Evolutionary conservation across 1,139 yeast genomes (phyloP), one percentile per base, ranked within the genome.

Genomic region (Nakaseomyces uthaithaninus): DNA sequence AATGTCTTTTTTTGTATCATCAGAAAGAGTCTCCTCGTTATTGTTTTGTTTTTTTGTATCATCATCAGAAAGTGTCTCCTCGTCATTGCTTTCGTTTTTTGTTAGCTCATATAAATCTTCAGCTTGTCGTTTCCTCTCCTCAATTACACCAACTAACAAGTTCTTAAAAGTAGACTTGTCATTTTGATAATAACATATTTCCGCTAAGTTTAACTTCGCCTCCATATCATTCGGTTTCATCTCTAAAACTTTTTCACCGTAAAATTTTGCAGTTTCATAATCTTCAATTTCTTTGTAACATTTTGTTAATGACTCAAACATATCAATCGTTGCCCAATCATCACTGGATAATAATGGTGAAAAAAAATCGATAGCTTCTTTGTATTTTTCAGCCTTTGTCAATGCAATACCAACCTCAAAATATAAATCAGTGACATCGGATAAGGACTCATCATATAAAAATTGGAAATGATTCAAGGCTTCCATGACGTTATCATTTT

Each of bases 231-330:
- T 67, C 0, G 84, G 82, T 7, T 79, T 83, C 30, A 65, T 59
- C 16, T 68, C 69, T 12, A 84, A 59, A 2, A 86, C 74, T 4
- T 71, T 65, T 34, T 66, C 65, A 55, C 79, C 86, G 2, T 83
- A 77, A 18, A 67, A 66, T 49, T 75, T 80, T 0, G 98, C 96
- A 36, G 75, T 74, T 12, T 66, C 71, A 47, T 75, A 80, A 40
- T 81, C 79, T 16, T 80, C 87, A 0, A 78, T 68, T 54, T 83
- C 94, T 49, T 79, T 71, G 47, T 74, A 75, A 60, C 97, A 89
- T 53, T 76, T 80, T 3, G 89, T 96, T 46, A 87, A 68, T 1
- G 85, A 72, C 18, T 68, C 65, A 17, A 74, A 74, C 30, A 84
- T 62, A 22, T 80, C 79, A 2, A 72, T 53, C 8, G 72, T 67